Evolutionary conservation across 257 asterid species (phyloP).

Genomic region (Marsdenia floribunda): DNA sequence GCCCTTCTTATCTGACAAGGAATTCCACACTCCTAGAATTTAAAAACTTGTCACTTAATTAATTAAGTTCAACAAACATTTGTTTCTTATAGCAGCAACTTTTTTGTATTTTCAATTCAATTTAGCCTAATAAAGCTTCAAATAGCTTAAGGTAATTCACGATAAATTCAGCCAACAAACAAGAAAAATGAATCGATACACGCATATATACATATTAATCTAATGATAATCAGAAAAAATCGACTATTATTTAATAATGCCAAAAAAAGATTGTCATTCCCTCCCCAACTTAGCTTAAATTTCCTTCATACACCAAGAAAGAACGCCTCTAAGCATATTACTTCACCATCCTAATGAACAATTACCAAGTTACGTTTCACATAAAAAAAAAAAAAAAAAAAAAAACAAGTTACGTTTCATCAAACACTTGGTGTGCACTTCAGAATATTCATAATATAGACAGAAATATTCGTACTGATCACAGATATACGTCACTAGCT

Average conservation of each 20-base stretch:
- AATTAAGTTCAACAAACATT: not conserved
- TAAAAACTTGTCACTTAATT: not conserved
- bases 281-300: too few species aligned
- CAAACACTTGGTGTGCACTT: not conserved
- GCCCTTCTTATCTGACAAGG: too few species aligned
- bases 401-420: not conserved
- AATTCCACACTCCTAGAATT: too few species aligned
- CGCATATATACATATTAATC: too few species aligned
- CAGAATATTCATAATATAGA: not conserved
- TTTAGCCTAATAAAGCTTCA: not conserved
- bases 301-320: not conserved
- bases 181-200: too few species aligned
- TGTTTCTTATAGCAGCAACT: not conserved
- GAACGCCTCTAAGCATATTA: not conserved
- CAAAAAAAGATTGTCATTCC: too few species aligned
- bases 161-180: not conserved
- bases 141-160: not conserved
- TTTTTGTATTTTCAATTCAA: not conserved
- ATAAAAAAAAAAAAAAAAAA: too few species aligned
- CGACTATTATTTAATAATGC: too few species aligned
- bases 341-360: not conserved
- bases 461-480: not conserved
- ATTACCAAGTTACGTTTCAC: not conserved
- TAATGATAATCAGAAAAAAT: too few species aligned
- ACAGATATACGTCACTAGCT: not conserved